These are phyloP conservation scores for Arabis hirsuta DNA, from an alignment of 345 rosid species.

Conservation along the genomic window DNA sequence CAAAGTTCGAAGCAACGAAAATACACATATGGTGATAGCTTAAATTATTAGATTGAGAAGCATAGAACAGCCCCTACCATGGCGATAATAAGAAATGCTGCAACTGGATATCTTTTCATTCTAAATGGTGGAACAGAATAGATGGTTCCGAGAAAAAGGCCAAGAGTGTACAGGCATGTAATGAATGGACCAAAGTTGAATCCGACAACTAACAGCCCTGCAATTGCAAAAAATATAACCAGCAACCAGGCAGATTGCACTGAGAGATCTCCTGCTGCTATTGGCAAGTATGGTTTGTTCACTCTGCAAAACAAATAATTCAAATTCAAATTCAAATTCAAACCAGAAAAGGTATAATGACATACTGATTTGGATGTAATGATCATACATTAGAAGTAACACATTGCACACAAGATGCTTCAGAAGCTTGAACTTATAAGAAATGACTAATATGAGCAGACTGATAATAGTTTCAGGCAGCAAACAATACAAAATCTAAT, in stretches of 20 bases:
- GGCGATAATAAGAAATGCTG: conserved; percentile 94
- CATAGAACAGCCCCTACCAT: conserved; percentile 53
- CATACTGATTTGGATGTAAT: neutral
- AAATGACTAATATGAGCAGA: neutral
- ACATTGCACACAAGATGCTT: conserved; percentile 7
- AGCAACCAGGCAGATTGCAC: conserved; percentile 87
- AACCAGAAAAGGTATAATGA: neutral
- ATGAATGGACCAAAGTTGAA: conserved; percentile 85
- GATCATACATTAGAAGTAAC: conserved; percentile 7
- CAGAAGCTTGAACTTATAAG: conserved; percentile 5
- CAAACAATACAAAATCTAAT: conserved; percentile 19
- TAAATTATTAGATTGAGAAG: conserved; percentile 19
- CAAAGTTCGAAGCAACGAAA: neutral
- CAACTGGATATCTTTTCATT: conserved; percentile 88
- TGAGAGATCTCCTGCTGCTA: conserved; percentile 98
- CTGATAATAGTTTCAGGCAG: neutral
- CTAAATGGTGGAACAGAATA: conserved; percentile 97
- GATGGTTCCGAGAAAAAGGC: conserved; percentile 90
- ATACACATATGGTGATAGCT: conserved; percentile 3
- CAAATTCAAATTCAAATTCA: neutral
- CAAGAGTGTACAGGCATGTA: conserved; percentile 76
- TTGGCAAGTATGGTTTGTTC: conserved; percentile 96
- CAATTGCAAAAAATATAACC: conserved; percentile 77
- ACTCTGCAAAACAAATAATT: conserved; percentile 63
- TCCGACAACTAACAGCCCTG: conserved; percentile 76